These are phyloP conservation scores for Populus trichocarpa DNA, from an alignment of 441 rosid genomes.

Conservation along the genomic window DNA sequence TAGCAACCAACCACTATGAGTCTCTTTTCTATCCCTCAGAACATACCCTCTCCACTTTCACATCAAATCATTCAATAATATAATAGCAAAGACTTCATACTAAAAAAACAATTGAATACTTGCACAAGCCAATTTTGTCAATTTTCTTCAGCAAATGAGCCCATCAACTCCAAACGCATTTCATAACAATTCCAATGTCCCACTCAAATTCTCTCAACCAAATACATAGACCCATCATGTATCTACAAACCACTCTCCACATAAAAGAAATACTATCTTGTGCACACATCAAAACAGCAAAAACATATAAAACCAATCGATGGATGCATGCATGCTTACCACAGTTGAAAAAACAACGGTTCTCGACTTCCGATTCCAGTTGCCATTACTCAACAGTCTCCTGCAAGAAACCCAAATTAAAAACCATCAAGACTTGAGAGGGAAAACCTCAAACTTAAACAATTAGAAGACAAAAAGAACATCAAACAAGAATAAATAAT, in stretches of 20 bases:
- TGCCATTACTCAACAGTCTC: conserved; percentile 15
- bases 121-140: not conserved
- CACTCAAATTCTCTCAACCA: not conserved
- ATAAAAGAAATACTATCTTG: not conserved
- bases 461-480: not conserved
- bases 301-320: not conserved
- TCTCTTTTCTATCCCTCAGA: conserved; percentile 1
- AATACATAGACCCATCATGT: not conserved
- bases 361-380: conserved; percentile 24
- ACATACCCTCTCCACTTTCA: not conserved
- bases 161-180: not conserved
- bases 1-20: conserved; percentile 9
- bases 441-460: not conserved
- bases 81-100: not conserved
- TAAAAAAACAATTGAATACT: not conserved
- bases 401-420: conserved; percentile 21
- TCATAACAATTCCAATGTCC: not conserved
- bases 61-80: not conserved
- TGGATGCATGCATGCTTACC: conserved; percentile 19
- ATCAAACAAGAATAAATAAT: not conserved
- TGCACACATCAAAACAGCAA: not conserved
- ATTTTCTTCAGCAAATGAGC: not conserved
- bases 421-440: not conserved
- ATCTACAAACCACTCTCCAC: not conserved
- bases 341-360: conserved; percentile 21